phyloP scores from a whole-genome alignment of 2,329 filamentous ascomycete species.

The Plenodomus biglobosus region DNA sequence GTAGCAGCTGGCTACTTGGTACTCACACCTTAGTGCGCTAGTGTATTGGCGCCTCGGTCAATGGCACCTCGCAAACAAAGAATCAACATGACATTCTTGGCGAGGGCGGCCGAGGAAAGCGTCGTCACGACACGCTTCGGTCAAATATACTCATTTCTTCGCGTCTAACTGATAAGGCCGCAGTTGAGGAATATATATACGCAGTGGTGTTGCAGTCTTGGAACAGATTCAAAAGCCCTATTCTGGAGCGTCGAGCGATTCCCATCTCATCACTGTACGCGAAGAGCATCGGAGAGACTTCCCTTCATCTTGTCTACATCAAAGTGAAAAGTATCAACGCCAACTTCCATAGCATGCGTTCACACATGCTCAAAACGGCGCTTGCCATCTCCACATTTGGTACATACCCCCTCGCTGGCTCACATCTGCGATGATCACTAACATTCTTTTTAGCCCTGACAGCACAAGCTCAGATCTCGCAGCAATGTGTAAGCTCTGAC shows the following conservation, averaged over 20 bases:
- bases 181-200: neutral
- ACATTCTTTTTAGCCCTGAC: neutral
- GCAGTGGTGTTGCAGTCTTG: neutral
- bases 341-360: neutral
- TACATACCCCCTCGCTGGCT: neutral
- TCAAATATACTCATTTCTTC: neutral
- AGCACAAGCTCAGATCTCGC: conserved; percentile 9
- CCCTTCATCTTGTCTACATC: neutral
- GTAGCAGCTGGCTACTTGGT: neutral
- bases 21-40: neutral
- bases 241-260: neutral
- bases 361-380: neutral
- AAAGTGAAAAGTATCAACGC: neutral
- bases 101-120: neutral
- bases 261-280: neutral
- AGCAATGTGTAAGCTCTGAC: conserved; percentile 8
- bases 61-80: neutral
- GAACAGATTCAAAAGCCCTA: neutral
- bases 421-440: neutral
- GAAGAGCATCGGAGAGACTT: neutral
- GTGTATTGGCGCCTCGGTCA: neutral
- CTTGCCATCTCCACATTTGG: neutral
- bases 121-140: neutral
- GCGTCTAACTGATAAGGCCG: neutral
- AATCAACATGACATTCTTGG: neutral